Percentiles rank a stretch among this genome's conserved stretches.
These are phyloP conservation scores for Pelargonium nanum DNA, from an alignment of 345 rosid genomes.

Conservation along the genomic window DNA sequence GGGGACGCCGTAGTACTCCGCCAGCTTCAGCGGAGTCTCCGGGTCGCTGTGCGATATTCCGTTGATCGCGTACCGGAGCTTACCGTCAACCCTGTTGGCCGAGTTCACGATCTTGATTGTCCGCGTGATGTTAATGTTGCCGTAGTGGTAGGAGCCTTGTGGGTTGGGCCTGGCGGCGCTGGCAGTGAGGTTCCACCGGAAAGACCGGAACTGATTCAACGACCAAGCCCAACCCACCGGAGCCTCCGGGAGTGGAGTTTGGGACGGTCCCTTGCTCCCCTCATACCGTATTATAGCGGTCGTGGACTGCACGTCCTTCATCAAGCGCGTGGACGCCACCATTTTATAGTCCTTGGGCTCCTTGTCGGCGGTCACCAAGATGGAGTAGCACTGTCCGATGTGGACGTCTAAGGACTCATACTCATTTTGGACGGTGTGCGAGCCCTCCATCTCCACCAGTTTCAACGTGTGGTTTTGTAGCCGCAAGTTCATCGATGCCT, in stretches of 20 bases:
- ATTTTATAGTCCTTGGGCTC: conserved; percentile 23
- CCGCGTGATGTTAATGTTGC: conserved; percentile 54
- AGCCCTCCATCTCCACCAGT: conserved; percentile 27
- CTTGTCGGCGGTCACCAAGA: conserved; percentile 20
- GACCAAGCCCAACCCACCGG: conserved; percentile 75
- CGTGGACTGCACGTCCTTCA: conserved; percentile 13
- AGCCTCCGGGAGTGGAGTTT: conserved; percentile 29
- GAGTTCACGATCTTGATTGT: conserved; percentile 54
- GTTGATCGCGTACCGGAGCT: conserved; percentile 53
- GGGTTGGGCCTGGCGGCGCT: conserved; percentile 81
- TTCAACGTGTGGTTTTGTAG: conserved; percentile 23
- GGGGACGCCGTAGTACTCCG: conserved; percentile 39
- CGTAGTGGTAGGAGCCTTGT: conserved; percentile 74
- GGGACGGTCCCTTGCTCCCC: conserved; percentile 18
- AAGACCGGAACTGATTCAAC: conserved; percentile 61
- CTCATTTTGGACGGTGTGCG: conserved; percentile 21
- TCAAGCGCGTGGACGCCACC: conserved; percentile 24
- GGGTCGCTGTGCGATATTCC: conserved; percentile 51
- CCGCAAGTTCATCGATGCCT: conserved; percentile 24
- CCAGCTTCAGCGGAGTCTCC: conserved; percentile 51
- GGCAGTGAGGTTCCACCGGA: conserved; percentile 70
- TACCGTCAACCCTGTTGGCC: conserved; percentile 23
- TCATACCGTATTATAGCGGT: conserved; percentile 17
- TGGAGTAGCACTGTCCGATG: conserved; percentile 18
- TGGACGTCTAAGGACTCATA: conserved; percentile 25